Percentiles rank a stretch among this genome's conserved stretches.
phyloP scores from a whole-genome alignment of 2,329 filamentous ascomycete species.

The Trichoderma breve region DNA sequence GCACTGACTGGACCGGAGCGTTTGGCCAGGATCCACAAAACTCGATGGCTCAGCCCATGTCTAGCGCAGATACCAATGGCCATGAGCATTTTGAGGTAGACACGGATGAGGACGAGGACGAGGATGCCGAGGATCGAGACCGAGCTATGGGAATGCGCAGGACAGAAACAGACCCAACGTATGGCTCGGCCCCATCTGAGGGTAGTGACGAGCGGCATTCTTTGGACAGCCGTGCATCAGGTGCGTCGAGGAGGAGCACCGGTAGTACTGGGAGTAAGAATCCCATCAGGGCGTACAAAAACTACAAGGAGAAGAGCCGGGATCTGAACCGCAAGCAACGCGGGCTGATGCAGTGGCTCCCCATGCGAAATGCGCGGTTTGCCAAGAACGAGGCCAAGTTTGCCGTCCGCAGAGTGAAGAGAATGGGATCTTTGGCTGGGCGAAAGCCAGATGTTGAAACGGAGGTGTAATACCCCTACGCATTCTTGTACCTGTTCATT shows the following conservation, averaged over 20 bases:
- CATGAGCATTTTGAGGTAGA: conserved; percentile 41
- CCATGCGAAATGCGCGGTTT: conserved; percentile 80
- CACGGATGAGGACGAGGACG: conserved; percentile 32
- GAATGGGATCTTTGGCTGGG: conserved; percentile 73
- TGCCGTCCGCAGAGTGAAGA: conserved; percentile 71
- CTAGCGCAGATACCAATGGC: conserved; percentile 37
- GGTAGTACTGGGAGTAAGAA: conserved; percentile 45
- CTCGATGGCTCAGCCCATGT: conserved; percentile 37
- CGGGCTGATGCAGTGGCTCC: conserved; percentile 93
- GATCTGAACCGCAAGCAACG: conserved; percentile 82
- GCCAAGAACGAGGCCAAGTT: conserved; percentile 84
- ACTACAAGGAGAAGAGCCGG: conserved; percentile 66
- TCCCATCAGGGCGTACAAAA: conserved; percentile 57
- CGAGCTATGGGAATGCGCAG: conserved; percentile 62
- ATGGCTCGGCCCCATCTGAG: conserved; percentile 28
- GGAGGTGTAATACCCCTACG: conserved; percentile 48
- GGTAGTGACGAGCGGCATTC: conserved; percentile 36
- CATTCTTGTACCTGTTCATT: background rate
- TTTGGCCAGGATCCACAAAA: conserved; percentile 74
- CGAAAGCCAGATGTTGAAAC: conserved; percentile 88
- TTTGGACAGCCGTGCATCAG: conserved; percentile 34
- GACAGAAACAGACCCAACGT: conserved; percentile 36
- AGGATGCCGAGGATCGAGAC: conserved; percentile 34
- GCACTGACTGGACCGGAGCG: conserved; percentile 81
- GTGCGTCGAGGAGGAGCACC: conserved; percentile 28